Evolutionary conservation across 805 yeast genomes (phyloP), one percentile per base, ranked within the genome.

Genomic region (Lachancea quebecensis): DNA sequence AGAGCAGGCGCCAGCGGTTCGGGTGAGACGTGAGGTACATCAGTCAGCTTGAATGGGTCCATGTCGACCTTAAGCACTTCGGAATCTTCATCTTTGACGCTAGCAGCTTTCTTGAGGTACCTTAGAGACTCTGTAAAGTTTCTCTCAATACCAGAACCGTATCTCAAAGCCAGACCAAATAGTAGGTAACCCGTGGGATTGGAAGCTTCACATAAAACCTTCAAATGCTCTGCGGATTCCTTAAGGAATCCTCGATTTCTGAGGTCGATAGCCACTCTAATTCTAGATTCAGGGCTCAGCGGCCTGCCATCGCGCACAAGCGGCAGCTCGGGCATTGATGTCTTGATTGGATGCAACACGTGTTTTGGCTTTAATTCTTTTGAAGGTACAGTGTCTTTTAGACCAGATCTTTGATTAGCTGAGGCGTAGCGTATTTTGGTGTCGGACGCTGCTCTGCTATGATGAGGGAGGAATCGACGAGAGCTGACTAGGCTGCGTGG

Each of bases 181-280:
- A 82, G 58, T 39, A 79, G 70, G 82, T 78, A 82, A 1, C 89
- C 95, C 37, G 80, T 77, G 49, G 68, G 70, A 50, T 75, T 71
- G 7, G 86, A 85, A n/a, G 68, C 62, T 44, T 71, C 70, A 4
- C 90, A 83, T 1, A 86, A 84, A 28, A 74, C 69, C 50, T 78
- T 80, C 44, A 85, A 66, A 52, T 81, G 85, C 53, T 80, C 78
- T 1, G 89, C 74, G 2, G 88, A 82, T 54, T 82, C 91, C 38
- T 79, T 72, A 32, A 78, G 73, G 42, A 81, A 75, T 1, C 86
- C 87, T 29, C 73, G 62, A 34, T 73, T 73, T 44, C 85, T 70
- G 39, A 79, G 64, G 14, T 71, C 70, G 8, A 70, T 63, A 0
- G 83, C 83, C 18, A 40, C 28, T 18, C 48, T 45, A 11, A 48